These are phyloP conservation scores for Pseudocercospora vitis DNA, from an alignment of 2,329 filamentous ascomycete species.

Conservation along the genomic window DNA sequence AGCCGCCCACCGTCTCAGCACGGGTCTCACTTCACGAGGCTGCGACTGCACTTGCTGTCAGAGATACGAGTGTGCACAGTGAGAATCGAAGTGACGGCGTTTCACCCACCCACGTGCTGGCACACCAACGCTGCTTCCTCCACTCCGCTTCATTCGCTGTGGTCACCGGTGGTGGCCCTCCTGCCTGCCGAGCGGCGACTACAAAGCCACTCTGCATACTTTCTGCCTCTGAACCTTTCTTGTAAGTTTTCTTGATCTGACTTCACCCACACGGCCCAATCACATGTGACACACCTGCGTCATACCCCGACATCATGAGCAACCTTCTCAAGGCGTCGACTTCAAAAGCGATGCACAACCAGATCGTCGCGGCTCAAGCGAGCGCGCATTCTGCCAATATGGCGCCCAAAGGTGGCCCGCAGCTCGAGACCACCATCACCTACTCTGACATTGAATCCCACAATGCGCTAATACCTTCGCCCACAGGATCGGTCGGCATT, in stretches of 20 bases:
- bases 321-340: slow-evolving; percentile 3
- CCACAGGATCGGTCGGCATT: slow-evolving; percentile 2
- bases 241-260: slow-evolving; percentile 4
- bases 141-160: too few species aligned
- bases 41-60: slow-evolving; percentile 4
- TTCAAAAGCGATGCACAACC: slow-evolving; percentile 9
- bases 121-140: slow-evolving; percentile 5
- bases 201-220: slow-evolving; percentile 5
- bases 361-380: slow-evolving; percentile 1
- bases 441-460: neutral
- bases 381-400: neutral
- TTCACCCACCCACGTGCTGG: slow-evolving; percentile 5
- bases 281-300: slow-evolving; percentile 9
- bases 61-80: neutral
- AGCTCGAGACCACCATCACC: neutral
- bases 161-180: too few species aligned
- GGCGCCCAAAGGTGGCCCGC: slow-evolving; percentile 11
- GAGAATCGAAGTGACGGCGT: neutral
- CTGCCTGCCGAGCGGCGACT: neutral
- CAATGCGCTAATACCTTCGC: slow-evolving; percentile 11
- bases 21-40: neutral
- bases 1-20: neutral
- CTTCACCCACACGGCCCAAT: slow-evolving; percentile 7
- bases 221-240: neutral
- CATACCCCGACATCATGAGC: neutral